These are phyloP conservation scores for Starmerella khaoyaiensis DNA, from an alignment of 805 yeast genomes.

Conservation along the genomic window DNA sequence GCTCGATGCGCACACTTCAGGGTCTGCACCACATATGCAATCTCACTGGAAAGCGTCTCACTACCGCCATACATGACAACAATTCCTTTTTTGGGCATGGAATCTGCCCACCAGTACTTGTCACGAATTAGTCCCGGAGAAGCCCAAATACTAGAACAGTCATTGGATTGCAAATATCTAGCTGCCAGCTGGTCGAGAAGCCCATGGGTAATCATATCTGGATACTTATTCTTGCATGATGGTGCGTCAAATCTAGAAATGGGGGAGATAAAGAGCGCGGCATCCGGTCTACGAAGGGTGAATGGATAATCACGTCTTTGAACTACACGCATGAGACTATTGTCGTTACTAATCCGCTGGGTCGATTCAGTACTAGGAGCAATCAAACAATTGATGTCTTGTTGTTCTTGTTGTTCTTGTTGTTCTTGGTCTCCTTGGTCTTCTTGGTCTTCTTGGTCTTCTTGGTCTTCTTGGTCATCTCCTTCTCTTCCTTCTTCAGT, in stretches of 20 bases:
- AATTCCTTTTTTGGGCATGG: conserved; percentile 34
- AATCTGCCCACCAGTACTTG: conserved; percentile 30
- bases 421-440: no score
- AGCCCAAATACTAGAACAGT: conserved; percentile 10
- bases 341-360: no score
- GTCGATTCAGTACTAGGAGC: no score
- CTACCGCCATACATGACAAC: conserved; percentile 34
- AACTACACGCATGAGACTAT: no score
- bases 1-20: conserved; percentile 23
- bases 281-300: no score
- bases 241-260: conserved; percentile 21
- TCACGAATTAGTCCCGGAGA: conserved; percentile 21
- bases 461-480: no score
- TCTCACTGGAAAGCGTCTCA: conserved; percentile 32
- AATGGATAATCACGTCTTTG: no score
- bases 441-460: no score
- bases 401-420: no score
- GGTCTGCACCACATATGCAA: conserved; percentile 26
- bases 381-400: neutral
- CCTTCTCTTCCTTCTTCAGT: no score
- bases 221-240: conserved; percentile 4
- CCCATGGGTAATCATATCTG: conserved; percentile 11
- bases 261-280: conserved; percentile 29
- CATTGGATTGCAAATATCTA: conserved; percentile 3
- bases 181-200: conserved; percentile 5